Conservation (phyloP, 441 rosid genomes). For the Mallotus repandus region DNA sequence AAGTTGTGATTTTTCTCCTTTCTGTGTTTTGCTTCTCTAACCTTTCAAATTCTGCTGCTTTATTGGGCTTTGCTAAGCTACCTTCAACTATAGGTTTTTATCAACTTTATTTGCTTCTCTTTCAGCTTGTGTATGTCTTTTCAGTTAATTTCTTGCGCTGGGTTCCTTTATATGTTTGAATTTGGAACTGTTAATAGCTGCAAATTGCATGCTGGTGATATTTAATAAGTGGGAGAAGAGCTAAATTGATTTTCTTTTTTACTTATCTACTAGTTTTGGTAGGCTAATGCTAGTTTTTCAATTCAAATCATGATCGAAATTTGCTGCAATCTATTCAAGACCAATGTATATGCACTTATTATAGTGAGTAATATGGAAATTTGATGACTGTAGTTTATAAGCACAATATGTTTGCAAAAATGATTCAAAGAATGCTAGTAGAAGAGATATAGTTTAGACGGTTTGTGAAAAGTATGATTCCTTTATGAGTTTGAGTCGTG, state of each 20-base stretch:
- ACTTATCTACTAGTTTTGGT: not conserved
- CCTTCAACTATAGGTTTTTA: not conserved
- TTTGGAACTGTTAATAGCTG: not conserved
- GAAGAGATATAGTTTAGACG: not conserved
- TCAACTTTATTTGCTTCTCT: not conserved
- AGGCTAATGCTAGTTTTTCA: not conserved
- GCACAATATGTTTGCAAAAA: slow-evolving; percentile 5
- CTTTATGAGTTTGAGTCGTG: too few species aligned
- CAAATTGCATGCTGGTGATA: not conserved
- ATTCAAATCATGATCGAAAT: not conserved
- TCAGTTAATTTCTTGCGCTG: not conserved
- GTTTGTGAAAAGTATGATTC: not conserved
- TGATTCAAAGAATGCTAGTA: not conserved
- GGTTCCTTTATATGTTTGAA: not conserved
- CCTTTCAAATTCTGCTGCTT: not conserved
- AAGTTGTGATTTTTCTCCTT: not conserved
- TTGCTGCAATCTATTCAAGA: not conserved
- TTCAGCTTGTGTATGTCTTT: not conserved
- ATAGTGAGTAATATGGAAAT: not conserved
- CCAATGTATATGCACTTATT: not conserved
- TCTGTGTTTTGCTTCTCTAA: not conserved
- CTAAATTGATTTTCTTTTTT: not conserved
- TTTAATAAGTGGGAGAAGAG: not conserved
- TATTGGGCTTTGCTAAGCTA: not conserved
- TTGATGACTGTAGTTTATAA: not conserved